Percentiles rank a stretch among this genome's conserved stretches.
phyloP scores from a whole-genome alignment of 2,329 filamentous ascomycete genomes.

The Alternaria arbusti region DNA sequence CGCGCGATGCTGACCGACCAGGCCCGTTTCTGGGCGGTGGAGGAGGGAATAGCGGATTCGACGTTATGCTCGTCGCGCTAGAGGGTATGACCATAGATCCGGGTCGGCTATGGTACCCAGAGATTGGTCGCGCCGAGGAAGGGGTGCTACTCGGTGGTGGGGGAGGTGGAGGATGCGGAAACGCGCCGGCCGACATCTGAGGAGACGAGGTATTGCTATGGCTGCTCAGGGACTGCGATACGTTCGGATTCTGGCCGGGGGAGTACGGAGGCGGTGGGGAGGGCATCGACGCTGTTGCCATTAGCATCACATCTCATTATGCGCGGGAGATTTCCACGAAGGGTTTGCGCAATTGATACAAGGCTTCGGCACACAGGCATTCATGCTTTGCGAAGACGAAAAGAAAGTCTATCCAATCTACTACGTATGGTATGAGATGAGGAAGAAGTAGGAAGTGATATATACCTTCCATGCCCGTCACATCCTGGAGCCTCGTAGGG shows the following conservation, averaged over 20 bases:
- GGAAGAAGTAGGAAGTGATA: slow-evolving; percentile 6
- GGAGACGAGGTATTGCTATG: slow-evolving; percentile 40
- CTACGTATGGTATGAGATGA: neutral
- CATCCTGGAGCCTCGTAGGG: slow-evolving; percentile 44
- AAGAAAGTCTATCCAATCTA: neutral
- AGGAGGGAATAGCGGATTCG: slow-evolving; percentile 48
- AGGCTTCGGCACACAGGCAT: neutral
- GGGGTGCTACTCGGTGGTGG: slow-evolving; percentile 35
- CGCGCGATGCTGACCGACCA: slow-evolving; percentile 48
- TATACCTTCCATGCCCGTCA: slow-evolving; percentile 58
- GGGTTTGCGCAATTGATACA: slow-evolving; percentile 1
- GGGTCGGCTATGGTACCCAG: slow-evolving; percentile 39
- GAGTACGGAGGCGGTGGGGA: slow-evolving; percentile 59
- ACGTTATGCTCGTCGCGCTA: slow-evolving; percentile 43
- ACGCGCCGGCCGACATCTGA: slow-evolving; percentile 43
- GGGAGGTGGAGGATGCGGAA: slow-evolving; percentile 45
- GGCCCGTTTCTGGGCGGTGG: slow-evolving; percentile 45
- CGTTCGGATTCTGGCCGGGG: slow-evolving; percentile 50
- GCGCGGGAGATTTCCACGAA: neutral
- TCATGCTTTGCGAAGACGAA: neutral
- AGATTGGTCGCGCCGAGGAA: slow-evolving; percentile 37
- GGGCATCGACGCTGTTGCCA: slow-evolving; percentile 53
- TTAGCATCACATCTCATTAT: slow-evolving; percentile 23
- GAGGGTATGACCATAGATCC: slow-evolving; percentile 42
- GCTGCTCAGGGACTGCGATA: slow-evolving; percentile 38